phyloP scores from a whole-genome alignment of 352 stramenopile species.

The Pythium dissimile region DNA sequence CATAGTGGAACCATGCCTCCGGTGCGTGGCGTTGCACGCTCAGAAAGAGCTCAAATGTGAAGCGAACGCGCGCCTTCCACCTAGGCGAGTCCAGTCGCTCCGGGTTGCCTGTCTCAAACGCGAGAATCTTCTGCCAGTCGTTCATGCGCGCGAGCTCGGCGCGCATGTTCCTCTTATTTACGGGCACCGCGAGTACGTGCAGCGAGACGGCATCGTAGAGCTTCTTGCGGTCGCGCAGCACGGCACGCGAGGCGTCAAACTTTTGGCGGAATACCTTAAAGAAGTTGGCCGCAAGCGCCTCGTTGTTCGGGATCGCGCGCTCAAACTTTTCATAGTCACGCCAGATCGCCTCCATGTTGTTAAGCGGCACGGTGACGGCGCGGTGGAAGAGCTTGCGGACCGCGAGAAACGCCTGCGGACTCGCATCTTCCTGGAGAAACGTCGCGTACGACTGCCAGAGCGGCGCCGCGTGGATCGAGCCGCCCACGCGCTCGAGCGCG shows the following conservation, averaged over 20 bases:
- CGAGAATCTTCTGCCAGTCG: slow-evolving; percentile 75
- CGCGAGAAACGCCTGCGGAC: slow-evolving; percentile 68
- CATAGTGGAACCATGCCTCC: slow-evolving; percentile 86
- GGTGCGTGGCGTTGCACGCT: slow-evolving; percentile 73
- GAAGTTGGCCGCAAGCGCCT: slow-evolving; percentile 80
- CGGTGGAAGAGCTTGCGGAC: slow-evolving; percentile 86
- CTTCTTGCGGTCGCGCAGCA: slow-evolving; percentile 83
- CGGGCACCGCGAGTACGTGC: slow-evolving; percentile 60
- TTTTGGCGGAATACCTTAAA: slow-evolving; percentile 87
- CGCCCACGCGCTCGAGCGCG: slow-evolving; percentile 77
- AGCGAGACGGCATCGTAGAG: slow-evolving; percentile 74
- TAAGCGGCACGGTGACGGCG: slow-evolving; percentile 68
- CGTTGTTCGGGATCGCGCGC: slow-evolving; percentile 84
- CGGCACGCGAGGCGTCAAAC: slow-evolving; percentile 74
- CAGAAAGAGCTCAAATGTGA: slow-evolving; percentile 80
- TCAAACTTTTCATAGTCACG: slow-evolving; percentile 89
- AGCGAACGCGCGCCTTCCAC: slow-evolving; percentile 77
- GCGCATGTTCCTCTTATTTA: slow-evolving; percentile 26
- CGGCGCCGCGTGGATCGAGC: slow-evolving; percentile 68
- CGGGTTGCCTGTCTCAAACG: slow-evolving; percentile 75
- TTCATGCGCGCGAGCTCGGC: slow-evolving; percentile 51
- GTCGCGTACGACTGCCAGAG: slow-evolving; percentile 83
- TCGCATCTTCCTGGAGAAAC: slow-evolving; percentile 76
- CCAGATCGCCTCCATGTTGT: slow-evolving; percentile 81
- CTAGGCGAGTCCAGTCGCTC: slow-evolving; percentile 78